Base-by-base conservation (phyloP, 2,329 filamentous ascomycete genomes). In the Ophiostoma ulmi region DNA sequence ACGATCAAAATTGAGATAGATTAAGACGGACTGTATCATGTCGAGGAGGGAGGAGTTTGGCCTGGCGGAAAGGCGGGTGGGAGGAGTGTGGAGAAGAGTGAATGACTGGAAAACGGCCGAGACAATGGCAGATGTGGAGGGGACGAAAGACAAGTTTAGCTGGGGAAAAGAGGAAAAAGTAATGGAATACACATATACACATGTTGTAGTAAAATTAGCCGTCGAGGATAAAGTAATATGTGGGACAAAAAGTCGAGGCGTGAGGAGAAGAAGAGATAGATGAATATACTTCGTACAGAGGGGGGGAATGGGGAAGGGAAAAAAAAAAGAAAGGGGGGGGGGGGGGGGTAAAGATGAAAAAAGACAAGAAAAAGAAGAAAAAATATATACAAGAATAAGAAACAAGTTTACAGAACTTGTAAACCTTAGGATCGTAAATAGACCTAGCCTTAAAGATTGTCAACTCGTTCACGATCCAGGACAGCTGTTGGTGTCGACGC, bases 1-100 rank as follows among this genome's bases (percentile, higher is more conserved):
- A 26, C n/a, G 52, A 58, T 58, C 10, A 58, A 58, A 31, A 58
- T 26, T 26, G 22, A 26, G 52, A 58, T 58, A 58, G n/a, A 58
- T 22, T 58, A 84, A 36, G 81, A 80, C 81, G 83, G 52, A 22
- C 22, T 31, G 31, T 31, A 31, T 31, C 52, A 58, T 58, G 52
- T 8, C 22, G 52, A 58, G 22, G 10, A 58, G 52, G 10, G 6
- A n/a, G 52, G 52, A 58, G 52, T 58, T n/a, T 58, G 52, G 52
- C 52, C 52, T 73, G 63, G 77, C 74, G 73, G 72, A 70, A 74
- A 73, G 20, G n/a, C 5, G n/a, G 22, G 36, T 73, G 73, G 44
- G n/a, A 35, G 26, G 63, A 35, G 6, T n/a, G 61, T 14, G 36
- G 35, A 39, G 66, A 31, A 22, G 39, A 69, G 26, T 44, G 39